Conservation (phyloP, 768 basidiomycete species). For the Lactarius hengduanensis region DNA sequence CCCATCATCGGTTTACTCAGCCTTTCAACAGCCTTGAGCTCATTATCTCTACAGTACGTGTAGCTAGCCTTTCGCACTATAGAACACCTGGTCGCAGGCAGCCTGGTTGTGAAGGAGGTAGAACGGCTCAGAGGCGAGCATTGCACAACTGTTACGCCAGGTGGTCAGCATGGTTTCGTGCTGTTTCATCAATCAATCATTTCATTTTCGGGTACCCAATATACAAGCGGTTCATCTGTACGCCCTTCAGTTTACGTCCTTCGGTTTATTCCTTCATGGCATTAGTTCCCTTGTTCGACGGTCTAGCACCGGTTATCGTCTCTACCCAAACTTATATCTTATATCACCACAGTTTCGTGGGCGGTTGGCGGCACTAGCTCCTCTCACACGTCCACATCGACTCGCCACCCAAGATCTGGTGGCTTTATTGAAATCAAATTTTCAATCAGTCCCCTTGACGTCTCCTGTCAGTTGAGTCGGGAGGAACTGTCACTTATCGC, state of each 20-base stretch:
- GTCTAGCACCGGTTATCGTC: not conserved
- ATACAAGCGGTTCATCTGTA: not conserved
- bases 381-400: not conserved
- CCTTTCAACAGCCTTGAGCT: too few relatives aligned
- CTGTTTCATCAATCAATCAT: too few relatives aligned
- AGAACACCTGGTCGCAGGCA: too few relatives aligned
- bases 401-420: conserved; percentile 4
- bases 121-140: too few relatives aligned
- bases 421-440: not conserved
- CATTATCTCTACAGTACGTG: too few relatives aligned
- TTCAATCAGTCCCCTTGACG: not conserved
- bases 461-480: not conserved
- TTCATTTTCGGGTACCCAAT: too few relatives aligned
- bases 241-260: not conserved
- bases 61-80: too few relatives aligned
- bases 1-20: too few relatives aligned
- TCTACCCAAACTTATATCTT: not conserved
- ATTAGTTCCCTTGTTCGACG: not conserved
- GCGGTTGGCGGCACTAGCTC: not conserved
- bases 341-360: not conserved
- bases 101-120: too few relatives aligned
- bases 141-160: too few relatives aligned
- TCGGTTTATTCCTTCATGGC: not conserved
- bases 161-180: too few relatives aligned
- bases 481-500: conserved; percentile 17